Base-by-base conservation (phyloP, 176 grass and related monocot species). In the Avena eriantha region DNA sequence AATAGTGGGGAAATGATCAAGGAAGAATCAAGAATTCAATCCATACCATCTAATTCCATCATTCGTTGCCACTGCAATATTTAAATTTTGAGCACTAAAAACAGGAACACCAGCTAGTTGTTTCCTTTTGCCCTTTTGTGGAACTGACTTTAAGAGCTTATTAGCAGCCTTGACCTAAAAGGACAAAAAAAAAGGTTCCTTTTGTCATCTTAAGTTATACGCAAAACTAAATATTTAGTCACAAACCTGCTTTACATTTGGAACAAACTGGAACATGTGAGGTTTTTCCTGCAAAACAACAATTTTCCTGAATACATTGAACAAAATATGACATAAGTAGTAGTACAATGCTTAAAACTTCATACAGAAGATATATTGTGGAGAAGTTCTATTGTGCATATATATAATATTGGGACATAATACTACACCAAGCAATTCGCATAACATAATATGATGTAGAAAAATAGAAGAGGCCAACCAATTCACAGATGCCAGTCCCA, bases 1-100 rank as follows among this genome's bases (percentile, higher is more conserved):
- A 47, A 84, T 50, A 31, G 6, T 77, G 17, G 41, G 50, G 1
- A 60, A 76, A 82, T 23, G 48, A 76, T 51, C 10, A 86, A 47
- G 15, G 10, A 49, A 64, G 7, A 22, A 79, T 41, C 15, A 88
- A 70, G 24, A 64, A 73, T 74, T n/a, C 49, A 17, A 65, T 82
- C 78, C 83, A 81, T 92, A 98, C 96, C 96, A 98, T 95, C 90
- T 96, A 86, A 98, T 92, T 89, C 94, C 93, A 77, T 96, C 90
- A 87, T 93, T 96, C 48, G 96, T 93, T 68, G 96, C 96, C 48
- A 98, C 95, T 53, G 93, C 93, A 82, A 98, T 98, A 90, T 98
- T 98, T 59, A 98, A 73, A 80, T 98, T 98, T 67, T 94, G 93
- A 76, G 96, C 90, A 16, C 92, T 90, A 82, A 98, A 98, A 36